Percentiles rank a stretch among this genome's conserved stretches.
Conservation (phyloP, 2,329 filamentous ascomycete genomes). For the Diaporthe sp. region DNA sequence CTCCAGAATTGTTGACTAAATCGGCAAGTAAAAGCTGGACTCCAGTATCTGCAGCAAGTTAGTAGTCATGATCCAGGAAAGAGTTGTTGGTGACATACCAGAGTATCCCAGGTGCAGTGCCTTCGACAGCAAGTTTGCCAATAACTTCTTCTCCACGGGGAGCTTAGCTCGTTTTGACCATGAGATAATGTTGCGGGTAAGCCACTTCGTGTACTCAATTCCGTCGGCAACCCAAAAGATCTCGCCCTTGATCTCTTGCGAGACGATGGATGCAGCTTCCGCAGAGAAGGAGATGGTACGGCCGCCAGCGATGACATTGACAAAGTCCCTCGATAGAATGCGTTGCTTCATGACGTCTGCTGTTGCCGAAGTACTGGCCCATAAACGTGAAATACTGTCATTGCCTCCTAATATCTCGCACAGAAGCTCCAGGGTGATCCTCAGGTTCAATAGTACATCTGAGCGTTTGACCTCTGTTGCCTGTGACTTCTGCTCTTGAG, state of each 20-base stretch:
- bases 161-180: constrained; percentile 53
- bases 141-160: constrained; percentile 56
- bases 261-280: constrained; percentile 68
- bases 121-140: constrained; percentile 67
- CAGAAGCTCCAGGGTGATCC: constrained; percentile 60
- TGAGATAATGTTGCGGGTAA: constrained; percentile 73
- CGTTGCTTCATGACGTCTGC: constrained; percentile 47
- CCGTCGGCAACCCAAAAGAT: constrained; percentile 75
- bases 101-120: constrained; percentile 80
- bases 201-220: constrained; percentile 76
- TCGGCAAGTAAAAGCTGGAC: constrained; percentile 54
- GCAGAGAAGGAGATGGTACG: constrained; percentile 65
- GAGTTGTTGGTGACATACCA: constrained; percentile 61
- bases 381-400: constrained; percentile 54
- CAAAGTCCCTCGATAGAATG: constrained; percentile 59
- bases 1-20: constrained; percentile 49
- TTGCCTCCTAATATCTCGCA: constrained; percentile 57
- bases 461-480: constrained; percentile 55
- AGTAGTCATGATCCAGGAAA: neutral
- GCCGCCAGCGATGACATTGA: constrained; percentile 63
- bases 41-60: constrained; percentile 55
- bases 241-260: constrained; percentile 50
- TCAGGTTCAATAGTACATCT: constrained; percentile 60
- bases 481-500: constrained; percentile 63
- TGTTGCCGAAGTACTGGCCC: constrained; percentile 49